Base-by-base conservation (phyloP, 768 basidiomycete genomes). In the Collybia sp. region DNA sequence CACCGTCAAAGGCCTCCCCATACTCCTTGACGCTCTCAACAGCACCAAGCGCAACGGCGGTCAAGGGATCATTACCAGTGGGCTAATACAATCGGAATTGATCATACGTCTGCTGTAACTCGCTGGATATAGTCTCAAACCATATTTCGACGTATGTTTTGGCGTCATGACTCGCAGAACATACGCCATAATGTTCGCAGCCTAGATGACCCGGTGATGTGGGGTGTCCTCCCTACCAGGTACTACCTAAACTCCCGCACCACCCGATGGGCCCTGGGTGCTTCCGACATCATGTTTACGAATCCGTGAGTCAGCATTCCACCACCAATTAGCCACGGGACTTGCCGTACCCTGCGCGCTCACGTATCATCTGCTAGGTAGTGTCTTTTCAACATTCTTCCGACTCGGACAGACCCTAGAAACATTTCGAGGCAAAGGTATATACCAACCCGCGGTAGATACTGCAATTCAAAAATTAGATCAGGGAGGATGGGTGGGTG, bases 221-320 rank as follows among this genome's bases (percentile, higher is more conserved):
- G 94, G 94, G 92, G 92, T 3, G 68, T 87, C 13, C 80, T 93
- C 42, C 92, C 93, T 0, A 57, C 76, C 17, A 62, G 67, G 32
- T 80, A 72, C 51, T 90, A 83, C 59, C 65, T 83, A 17, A 67
- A 66, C 43, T 64, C 85, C 9, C 67, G 70, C 25, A 80, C 74
- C 42, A 87, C 72, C n/a, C 76, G 94, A 42, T 98, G 94, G 93
- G 84, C 90, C 4, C 76, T 96, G 17, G 94, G 94, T 31, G 92
- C 92, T 9, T 85, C 88, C 6, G 94, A 98, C 47, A 82, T 97
- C 59, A 85, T 95, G 74, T 97, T 96, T 64, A 96, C 90, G 4
- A 95, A 93, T 65, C 82, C 86, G 85, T 91, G 59, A 70, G 85
- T 60, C 18, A 5, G 39, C 16, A 30, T 30, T 45, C 30, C 43